Evolutionary conservation across 352 stramenopile genomes (phyloP).

Genomic region (Blastocystis sp.): DNA sequence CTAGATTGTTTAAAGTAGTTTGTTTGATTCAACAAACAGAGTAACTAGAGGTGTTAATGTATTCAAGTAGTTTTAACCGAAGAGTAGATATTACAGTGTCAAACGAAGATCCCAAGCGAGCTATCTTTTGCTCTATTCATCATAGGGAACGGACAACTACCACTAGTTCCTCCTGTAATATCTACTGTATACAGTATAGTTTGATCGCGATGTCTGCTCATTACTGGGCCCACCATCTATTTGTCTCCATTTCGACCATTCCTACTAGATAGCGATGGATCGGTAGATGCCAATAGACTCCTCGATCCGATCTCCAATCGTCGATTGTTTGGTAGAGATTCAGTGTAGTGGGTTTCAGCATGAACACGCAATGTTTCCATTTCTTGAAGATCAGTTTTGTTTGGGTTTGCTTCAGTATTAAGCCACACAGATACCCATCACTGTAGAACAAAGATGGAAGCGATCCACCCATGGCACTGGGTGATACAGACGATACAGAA

Average conservation of each 20-base stretch:
- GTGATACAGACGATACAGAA: neutral
- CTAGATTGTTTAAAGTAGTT: neutral
- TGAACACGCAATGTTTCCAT: constrained; percentile 43
- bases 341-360: neutral
- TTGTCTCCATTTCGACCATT: neutral
- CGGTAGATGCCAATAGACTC: neutral
- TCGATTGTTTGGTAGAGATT: neutral
- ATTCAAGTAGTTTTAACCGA: neutral
- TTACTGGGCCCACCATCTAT: neutral
- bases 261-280: neutral
- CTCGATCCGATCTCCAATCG: neutral
- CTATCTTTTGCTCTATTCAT: neutral
- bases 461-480: no score
- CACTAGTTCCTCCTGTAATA: neutral
- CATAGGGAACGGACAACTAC: neutral
- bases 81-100: neutral
- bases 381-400: constrained; percentile 46
- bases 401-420: constrained; percentile 29
- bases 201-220: neutral
- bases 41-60: neutral
- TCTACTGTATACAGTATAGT: neutral
- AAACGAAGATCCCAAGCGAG: neutral
- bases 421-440: constrained; percentile 3
- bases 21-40: neutral
- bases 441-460: constrained; percentile 32